Evolutionary conservation across 2,329 filamentous ascomycete genomes (phyloP).

Genomic region (Mycocentrospora acerina): DNA sequence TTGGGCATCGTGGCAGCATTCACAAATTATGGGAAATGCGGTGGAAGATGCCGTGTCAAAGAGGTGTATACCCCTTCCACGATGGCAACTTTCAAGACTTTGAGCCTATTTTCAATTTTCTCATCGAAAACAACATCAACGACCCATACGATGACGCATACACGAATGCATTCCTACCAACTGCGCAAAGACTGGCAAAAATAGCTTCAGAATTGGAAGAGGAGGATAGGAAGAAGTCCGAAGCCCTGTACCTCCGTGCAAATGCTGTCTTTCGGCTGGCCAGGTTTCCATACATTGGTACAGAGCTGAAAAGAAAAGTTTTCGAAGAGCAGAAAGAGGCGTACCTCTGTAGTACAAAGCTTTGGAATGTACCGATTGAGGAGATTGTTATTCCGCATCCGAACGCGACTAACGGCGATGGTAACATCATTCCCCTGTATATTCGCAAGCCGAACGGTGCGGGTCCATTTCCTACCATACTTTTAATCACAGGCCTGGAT

Average conservation of each 20-base stretch:
- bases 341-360: conserved; percentile 56
- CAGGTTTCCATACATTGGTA: conserved; percentile 62
- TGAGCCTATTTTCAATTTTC: conserved; percentile 54
- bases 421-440: conserved; percentile 62
- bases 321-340: conserved; percentile 67
- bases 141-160: conserved; percentile 66
- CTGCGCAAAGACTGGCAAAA: conserved; percentile 58
- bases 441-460: conserved; percentile 55
- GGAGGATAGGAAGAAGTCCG: conserved; percentile 53
- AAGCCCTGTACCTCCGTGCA: conserved; percentile 65
- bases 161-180: conserved; percentile 62
- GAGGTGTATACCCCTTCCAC: conserved; percentile 70
- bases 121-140: conserved; percentile 57
- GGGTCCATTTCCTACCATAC: conserved; percentile 51
- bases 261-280: conserved; percentile 72
- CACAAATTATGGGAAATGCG: conserved; percentile 35
- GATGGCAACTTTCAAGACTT: conserved; percentile 70
- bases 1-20: conserved; percentile 37
- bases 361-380: conserved; percentile 54
- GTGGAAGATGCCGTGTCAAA: conserved; percentile 38
- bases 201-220: conserved; percentile 42
- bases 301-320: conserved; percentile 56
- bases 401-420: conserved; percentile 54
- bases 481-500: conserved; percentile 60
- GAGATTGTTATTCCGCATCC: conserved; percentile 63